phyloP scores from a whole-genome alignment of 1,284 basidiomycete genomes.

The Cutaneotrichosporon spelunceum region DNA sequence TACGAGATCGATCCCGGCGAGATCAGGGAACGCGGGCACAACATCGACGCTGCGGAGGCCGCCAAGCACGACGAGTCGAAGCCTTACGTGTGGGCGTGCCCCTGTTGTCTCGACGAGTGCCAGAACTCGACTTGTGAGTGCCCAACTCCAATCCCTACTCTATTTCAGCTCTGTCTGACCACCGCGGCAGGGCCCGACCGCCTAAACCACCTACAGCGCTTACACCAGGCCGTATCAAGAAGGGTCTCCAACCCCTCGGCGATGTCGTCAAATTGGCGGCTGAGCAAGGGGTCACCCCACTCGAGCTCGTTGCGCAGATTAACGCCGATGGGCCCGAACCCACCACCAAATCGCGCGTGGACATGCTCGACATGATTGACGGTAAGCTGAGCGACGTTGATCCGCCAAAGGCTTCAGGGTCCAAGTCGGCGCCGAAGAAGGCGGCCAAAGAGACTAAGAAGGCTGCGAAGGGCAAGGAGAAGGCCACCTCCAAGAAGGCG shows the following conservation, averaged over 20 bases:
- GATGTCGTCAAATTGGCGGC: conserved; percentile 24
- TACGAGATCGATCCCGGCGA: conserved; percentile 26
- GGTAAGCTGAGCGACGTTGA: conserved; percentile 22
- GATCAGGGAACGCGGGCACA: conserved; percentile 9
- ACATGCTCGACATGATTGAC: conserved; percentile 6
- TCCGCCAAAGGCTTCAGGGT: not conserved
- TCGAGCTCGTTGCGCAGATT: conserved; percentile 15
- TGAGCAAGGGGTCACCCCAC: conserved; percentile 14
- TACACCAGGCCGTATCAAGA: conserved; percentile 33
- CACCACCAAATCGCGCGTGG: conserved; percentile 2
- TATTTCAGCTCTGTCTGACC: no score
- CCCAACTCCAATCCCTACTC: not conserved
- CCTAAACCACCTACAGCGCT: not conserved
- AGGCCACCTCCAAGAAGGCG: conserved; percentile 7
- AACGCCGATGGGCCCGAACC: conserved; percentile 9
- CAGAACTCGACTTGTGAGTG: conserved; percentile 36
- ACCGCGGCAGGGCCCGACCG: no score
- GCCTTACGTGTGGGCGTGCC: conserved; percentile 31
- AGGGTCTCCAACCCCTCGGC: conserved; percentile 32
- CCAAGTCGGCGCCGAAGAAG: conserved; percentile 12
- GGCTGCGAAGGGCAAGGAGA: conserved; percentile 12
- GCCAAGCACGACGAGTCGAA: conserved; percentile 19
- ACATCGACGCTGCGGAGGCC: conserved; percentile 7
- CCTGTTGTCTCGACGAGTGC: conserved; percentile 35
- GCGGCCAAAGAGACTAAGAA: conserved; percentile 8